Evolutionary conservation across 2,329 filamentous ascomycete species (phyloP), one percentile per base, ranked within the genome.

Genomic region (Hymenoscyphus scutula): DNA sequence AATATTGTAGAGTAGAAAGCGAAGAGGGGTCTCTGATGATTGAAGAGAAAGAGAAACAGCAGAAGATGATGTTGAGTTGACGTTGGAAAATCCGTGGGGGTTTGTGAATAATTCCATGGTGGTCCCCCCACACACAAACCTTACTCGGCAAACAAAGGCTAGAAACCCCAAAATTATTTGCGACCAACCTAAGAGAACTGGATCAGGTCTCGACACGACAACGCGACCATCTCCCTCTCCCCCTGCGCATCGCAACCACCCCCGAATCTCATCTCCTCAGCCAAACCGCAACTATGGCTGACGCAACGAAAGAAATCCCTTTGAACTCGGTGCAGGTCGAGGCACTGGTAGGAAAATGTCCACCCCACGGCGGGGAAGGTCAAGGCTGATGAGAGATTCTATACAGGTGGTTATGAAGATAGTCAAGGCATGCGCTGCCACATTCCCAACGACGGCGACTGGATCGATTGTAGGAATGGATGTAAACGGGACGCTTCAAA

Each of bases 381-480:
- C 63, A 57, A 62, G 57, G 27, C 62, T 66, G 75, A 63, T 74
- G 65, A 56, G 38, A 59, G 71, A 51, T 51, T 19, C 45, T 58
- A 32, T 63, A 71, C 62, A 95, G 91, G 91, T 96, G 74, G 91
- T 96, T 71, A 94, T 97, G 90, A 97, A 97, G 83, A 93, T 98
- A 77, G 93, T 96, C 79, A 97, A 96, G 81, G 93, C 97, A 82
- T 92, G 91, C 81, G 89, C 92, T 62, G 86, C 90, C 73, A 84
- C 85, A 60, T 97, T 97, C 80, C 94, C 94, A 56, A 94, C 92
- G 59, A 88, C 88, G 62, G 92, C 92, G 62, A 97, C 93, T 61
- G 94, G 94, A 66, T 91, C 90, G 66, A 85, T 97, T 65, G 92
- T 97, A 64, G 95, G 95, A 72, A 93, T 98, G 91, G 94, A 98